Evolutionary conservation across 352 stramenopile species (phyloP).

Genomic region (Globisporangium spinosum): DNA sequence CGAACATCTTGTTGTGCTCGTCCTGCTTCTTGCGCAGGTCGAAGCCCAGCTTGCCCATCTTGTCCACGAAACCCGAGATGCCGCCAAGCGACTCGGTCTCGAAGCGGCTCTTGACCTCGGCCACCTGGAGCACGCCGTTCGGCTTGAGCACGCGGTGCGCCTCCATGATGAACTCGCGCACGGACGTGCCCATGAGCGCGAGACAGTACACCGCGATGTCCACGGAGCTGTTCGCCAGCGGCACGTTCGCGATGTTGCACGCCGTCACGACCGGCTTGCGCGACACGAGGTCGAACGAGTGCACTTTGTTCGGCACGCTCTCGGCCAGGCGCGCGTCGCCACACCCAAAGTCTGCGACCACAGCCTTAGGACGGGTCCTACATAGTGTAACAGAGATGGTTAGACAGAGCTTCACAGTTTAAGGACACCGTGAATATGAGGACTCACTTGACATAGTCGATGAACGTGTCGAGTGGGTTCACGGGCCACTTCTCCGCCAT

Average conservation of each 20-base stretch:
- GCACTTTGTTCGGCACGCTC: conserved; percentile 87
- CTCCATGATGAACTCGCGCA: conserved; percentile 96
- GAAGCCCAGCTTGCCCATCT: conserved; percentile 62
- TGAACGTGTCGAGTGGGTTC: conserved; percentile 97
- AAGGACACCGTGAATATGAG: neutral
- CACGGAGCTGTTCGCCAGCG: conserved; percentile 83
- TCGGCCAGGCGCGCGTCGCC: conserved; percentile 94
- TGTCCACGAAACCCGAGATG: conserved; percentile 58
- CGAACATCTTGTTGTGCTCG: conserved; percentile 86
- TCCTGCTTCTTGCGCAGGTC: conserved; percentile 65
- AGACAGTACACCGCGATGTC: conserved; percentile 98
- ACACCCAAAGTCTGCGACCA: conserved; percentile 98
- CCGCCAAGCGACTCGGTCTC: conserved; percentile 66
- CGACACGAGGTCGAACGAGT: conserved; percentile 98
- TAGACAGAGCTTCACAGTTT: neutral
- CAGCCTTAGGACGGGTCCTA: conserved; percentile 55
- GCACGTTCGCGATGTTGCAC: conserved; percentile 96
- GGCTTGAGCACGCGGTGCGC: conserved; percentile 92
- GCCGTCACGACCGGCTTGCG: conserved; percentile 89
- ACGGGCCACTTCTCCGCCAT: conserved; percentile 95
- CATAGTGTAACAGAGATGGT: neutral
- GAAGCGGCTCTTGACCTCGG: conserved; percentile 83
- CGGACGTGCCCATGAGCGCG: conserved; percentile 97
- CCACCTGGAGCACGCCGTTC: conserved; percentile 88
- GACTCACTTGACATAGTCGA: conserved; percentile 89